Evolutionary conservation across 163 green algal genomes (phyloP), one percentile per base, ranked within the genome.

Genomic region (Prototheca stagnorum): DNA sequence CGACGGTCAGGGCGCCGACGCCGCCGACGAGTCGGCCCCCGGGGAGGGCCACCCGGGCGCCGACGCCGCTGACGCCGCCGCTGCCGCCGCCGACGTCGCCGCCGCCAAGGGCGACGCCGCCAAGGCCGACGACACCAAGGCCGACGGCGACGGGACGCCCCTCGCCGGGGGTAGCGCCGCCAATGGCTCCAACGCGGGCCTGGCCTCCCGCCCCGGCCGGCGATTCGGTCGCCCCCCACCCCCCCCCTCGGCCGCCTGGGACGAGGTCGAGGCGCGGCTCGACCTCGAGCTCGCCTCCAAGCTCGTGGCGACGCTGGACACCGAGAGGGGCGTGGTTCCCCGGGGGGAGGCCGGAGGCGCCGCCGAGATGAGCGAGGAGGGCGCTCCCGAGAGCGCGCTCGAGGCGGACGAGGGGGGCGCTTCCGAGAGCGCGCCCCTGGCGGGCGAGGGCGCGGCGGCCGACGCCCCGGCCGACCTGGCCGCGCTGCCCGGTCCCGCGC

Each of bases 281-380:
- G 79, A 89, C 61, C 48, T 80, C 35, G 54, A 54, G 28, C 55
- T 77, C 19, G 72, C 70, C 8, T 40, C 39, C 22, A 33, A 62
- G 46, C 56, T 95, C 16, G 65, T 75, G 14, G 49, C 53, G 5
- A 71, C 74, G 51, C 60, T 95, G 37, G 85, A 95, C 53, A 27
- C 40, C 11, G 84, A 95, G 70, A 88, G 86, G 47, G 77, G 73
- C 21, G 59, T 93, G n/a, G n/a, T n/a, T n/a, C n/a, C n/a, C n/a
- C n/a, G n/a, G n/a, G n/a, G n/a, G n/a, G n/a, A n/a, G n/a, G n/a
- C n/a, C n/a, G n/a, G n/a, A n/a, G n/a, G n/a, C n/a, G n/a, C n/a
- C n/a, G n/a, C n/a, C n/a, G n/a, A n/a, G n/a, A n/a, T n/a, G n/a
- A n/a, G n/a, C n/a, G n/a, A n/a, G n/a, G n/a, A n/a, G n/a, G n/a